Conservation (phyloP, 129 eudicot species). For the Centella asiatica region DNA sequence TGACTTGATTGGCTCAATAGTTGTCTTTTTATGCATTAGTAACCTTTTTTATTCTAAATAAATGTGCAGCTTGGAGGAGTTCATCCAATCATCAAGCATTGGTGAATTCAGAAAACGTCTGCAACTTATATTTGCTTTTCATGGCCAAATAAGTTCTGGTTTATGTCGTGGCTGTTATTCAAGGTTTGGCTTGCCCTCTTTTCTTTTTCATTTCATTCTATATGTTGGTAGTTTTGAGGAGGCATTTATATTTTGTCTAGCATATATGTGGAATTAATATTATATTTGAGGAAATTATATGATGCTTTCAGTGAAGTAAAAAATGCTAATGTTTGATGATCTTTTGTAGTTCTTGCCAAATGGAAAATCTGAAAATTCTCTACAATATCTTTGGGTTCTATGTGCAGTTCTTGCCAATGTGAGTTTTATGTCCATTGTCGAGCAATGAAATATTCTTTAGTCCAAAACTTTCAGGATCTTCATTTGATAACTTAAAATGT, state of each 20-base stretch:
- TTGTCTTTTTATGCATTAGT: background rate
- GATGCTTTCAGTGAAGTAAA: background rate
- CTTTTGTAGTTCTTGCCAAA: constrained; percentile 45
- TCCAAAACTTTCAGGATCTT: background rate
- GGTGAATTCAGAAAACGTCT: constrained; percentile 88
- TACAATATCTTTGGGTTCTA: constrained; percentile 86
- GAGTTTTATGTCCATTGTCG: constrained; percentile 13
- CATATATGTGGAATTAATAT: background rate
- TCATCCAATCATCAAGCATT: constrained; percentile 68
- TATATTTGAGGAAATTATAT: background rate
- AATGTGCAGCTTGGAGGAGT: constrained; percentile 71
- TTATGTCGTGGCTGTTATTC: constrained; percentile 31
- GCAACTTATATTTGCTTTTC: constrained; percentile 74
- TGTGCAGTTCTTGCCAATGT: constrained; percentile 71
- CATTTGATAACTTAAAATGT: background rate
- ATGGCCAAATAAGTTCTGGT: constrained; percentile 59
- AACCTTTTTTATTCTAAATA: background rate
- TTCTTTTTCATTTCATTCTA: background rate
- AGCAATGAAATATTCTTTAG: background rate
- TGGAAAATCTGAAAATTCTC: constrained; percentile 54
- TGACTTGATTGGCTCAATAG: background rate
- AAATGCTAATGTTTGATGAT: background rate
- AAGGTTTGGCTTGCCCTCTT: constrained; percentile 36
- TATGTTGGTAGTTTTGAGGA: background rate
- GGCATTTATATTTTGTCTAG: background rate